Base-by-base conservation (phyloP, 169 alveolate species). In the Eimeria nieschulzi region DNA sequence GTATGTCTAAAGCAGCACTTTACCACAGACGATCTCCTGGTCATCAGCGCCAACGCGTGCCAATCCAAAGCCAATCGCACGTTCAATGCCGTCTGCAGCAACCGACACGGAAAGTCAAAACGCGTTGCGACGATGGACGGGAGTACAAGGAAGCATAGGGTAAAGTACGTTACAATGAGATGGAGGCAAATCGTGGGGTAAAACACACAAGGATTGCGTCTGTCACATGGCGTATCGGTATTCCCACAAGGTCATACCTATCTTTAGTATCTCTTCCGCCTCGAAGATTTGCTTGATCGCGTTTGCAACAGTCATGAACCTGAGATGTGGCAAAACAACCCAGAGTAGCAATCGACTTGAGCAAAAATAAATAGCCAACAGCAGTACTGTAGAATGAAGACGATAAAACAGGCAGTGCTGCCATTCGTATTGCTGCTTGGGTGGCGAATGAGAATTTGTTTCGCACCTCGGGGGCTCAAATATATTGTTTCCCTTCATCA, bases 381-480 rank as follows among this genome's bases (percentile, higher is more conserved):
- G 25, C 59, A 19, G 2, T 21, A 10, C 1, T 26, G 80, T 21
- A 23, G 1, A 68, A 2, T 87, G 64, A 17, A 33, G 3, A 33
- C 46, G 46, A 70, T 23, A 70, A 12, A 25, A 71, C n/a, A 76
- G 39, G 54, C 64, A 76, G 21, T 15, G n/a, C 21, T 26, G 21
- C 23, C 68, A 59, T 59, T 15, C 46, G 46, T 33, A 33, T 3
- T 59, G 5, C 68, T 2, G 68, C 68, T 19, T 15, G 23, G 5
- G n/a, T 59, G 68, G n/a, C 15, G n/a, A 59, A 0, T 59, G 68
- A 0, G 53, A 33, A n/a, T 7, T 12, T 7, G 54, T 46, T 9
- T 12, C n/a, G 2, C 13, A 96, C 95, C 97, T 95, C 13, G 99
- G 99, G 13, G 99, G 98, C 92, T 98, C 99, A 87, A 95, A 98